Evolutionary conservation across 1,139 yeast species (phyloP).

Genomic region (Hansenula lynferdii): DNA sequence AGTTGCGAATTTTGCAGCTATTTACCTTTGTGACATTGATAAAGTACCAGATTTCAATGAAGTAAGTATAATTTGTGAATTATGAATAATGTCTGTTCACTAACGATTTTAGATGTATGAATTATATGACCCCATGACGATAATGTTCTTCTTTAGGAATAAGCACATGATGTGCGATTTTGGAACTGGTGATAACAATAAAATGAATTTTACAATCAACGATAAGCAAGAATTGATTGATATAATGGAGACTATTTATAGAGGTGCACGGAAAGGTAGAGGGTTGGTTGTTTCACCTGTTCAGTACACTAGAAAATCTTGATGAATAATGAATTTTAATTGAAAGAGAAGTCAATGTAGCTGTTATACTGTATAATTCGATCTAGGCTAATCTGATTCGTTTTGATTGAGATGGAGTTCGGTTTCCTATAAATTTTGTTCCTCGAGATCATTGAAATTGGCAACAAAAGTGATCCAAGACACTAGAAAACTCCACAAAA

Average conservation of each 20-base stretch:
- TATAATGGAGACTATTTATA: conserved; percentile 79
- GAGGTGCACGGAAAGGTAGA: conserved; percentile 91
- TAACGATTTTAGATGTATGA: conserved; percentile 73
- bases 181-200: conserved; percentile 97
- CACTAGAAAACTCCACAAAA: no score
- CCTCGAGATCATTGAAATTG: no score
- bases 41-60: conserved; percentile 86
- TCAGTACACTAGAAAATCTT: conserved; percentile 18
- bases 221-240: conserved; percentile 91
- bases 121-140: conserved; percentile 81
- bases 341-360: no score
- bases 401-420: no score
- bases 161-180: conserved; percentile 98
- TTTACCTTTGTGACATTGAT: conserved; percentile 84
- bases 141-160: conserved; percentile 91
- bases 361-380: no score
- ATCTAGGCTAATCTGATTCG: no score
- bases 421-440: no score
- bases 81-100: neutral
- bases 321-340: no score
- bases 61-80: conserved; percentile 21
- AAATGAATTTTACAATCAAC: conserved; percentile 72
- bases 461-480: no score
- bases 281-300: conserved; percentile 84
- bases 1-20: conserved; percentile 81